Conservation (phyloP, 2,329 filamentous ascomycete species). For the Kalaharituber pfeilii region DNA sequence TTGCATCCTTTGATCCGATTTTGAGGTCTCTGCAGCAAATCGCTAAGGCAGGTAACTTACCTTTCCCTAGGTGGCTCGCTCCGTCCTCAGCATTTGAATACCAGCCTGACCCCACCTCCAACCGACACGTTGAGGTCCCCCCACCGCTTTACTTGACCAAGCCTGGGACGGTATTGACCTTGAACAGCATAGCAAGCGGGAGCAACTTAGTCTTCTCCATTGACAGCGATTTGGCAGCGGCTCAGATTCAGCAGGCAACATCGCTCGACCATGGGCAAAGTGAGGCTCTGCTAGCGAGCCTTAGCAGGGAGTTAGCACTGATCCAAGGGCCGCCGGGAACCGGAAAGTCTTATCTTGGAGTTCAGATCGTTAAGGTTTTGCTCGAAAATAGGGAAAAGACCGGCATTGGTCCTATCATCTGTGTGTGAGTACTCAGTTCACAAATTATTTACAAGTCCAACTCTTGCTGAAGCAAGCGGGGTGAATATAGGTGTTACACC, state of each 20-base stretch:
- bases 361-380: conserved; percentile 29
- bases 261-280: conserved; percentile 28
- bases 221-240: conserved; percentile 5
- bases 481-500: conserved; percentile 36
- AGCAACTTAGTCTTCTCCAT: conserved; percentile 9
- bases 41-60: background rate
- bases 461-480: background rate
- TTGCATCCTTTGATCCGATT: conserved; percentile 37
- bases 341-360: conserved; percentile 5
- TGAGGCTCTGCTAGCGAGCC: conserved; percentile 35
- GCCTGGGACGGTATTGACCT: conserved; percentile 10
- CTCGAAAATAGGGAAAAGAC: conserved; percentile 28
- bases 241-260: conserved; percentile 10
- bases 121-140: background rate
- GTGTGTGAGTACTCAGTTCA: conserved; percentile 24
- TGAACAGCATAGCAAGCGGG: conserved; percentile 11
- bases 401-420: conserved; percentile 35
- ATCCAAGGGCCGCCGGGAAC: conserved; percentile 35
- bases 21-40: conserved; percentile 41
- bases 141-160: conserved; percentile 4
- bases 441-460: background rate
- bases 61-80: conserved; percentile 2
- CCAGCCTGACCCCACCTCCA: background rate
- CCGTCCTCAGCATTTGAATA: background rate
- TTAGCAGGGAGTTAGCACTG: conserved; percentile 39